A percentile compares a stretch with the other conserved stretches of the same genome.
Evolutionary conservation across 306 rosid species (phyloP).

Genomic region (Prosopis cineraria): DNA sequence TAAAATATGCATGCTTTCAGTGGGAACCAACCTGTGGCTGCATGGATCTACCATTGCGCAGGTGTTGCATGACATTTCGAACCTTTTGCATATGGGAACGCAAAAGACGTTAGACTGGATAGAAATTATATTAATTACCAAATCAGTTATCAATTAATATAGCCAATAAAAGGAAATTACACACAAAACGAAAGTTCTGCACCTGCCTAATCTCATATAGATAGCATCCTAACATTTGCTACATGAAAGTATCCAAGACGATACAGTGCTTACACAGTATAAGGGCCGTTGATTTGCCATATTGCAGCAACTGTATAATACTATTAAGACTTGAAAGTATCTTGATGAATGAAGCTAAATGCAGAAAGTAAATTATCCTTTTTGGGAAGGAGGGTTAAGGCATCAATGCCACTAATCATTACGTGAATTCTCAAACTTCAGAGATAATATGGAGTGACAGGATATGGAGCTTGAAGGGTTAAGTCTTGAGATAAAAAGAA

Average conservation of each 20-base stretch:
- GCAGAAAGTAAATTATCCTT: not conserved
- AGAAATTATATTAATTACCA: not conserved
- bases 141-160: not conserved
- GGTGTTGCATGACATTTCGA: not conserved
- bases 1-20: not conserved
- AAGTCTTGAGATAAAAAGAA: not conserved
- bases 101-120: not conserved
- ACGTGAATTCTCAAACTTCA: not conserved
- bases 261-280: not conserved
- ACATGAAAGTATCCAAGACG: not conserved
- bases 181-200: not conserved
- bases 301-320: not conserved
- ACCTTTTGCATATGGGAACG: slow-evolving; percentile 12
- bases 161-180: not conserved
- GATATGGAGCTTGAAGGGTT: not conserved
- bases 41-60: not conserved
- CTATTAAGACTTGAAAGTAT: not conserved
- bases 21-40: slow-evolving; percentile 21
- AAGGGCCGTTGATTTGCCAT: not conserved
- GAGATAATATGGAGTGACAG: not conserved
- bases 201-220: not conserved
- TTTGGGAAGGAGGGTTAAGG: not conserved
- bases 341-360: not conserved
- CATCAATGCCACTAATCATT: not conserved
- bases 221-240: not conserved